Evolutionary conservation across 225 moss, liverwort and hornwort species (phyloP).

Genomic region (Lunularia cruciata): DNA sequence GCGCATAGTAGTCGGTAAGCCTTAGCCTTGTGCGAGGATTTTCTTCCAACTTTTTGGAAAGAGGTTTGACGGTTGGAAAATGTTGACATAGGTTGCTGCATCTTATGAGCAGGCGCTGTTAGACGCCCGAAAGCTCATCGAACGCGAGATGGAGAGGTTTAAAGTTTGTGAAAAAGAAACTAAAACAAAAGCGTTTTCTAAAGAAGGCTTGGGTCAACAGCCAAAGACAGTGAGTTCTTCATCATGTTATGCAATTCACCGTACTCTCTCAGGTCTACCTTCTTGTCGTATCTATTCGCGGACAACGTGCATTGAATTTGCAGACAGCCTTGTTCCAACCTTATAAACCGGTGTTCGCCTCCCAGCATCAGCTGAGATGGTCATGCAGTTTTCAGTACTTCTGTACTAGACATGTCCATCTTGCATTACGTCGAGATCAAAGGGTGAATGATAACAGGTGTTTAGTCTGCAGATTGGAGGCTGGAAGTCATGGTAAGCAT

Average conservation of each 20-base stretch:
- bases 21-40: no score
- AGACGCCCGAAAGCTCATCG: constrained; percentile 98
- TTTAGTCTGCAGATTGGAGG: constrained; percentile 18
- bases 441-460: constrained; percentile 5
- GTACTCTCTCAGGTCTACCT: not conserved
- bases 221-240: constrained; percentile 89
- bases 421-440: constrained; percentile 13
- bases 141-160: constrained; percentile 99
- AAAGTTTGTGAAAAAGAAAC: constrained; percentile 99
- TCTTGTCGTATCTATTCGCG: not conserved
- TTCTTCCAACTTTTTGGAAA: not conserved
- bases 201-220: constrained; percentile 95
- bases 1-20: no score
- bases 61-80: constrained; percentile 39
- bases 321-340: not conserved
- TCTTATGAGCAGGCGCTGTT: constrained; percentile 85
- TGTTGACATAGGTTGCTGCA: constrained; percentile 64
- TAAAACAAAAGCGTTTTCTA: constrained; percentile 98
- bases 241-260: constrained; percentile 17
- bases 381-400: not conserved
- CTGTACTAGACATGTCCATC: not conserved
- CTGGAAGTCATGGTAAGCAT: constrained; percentile 15
- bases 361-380: not conserved
- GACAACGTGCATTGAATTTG: not conserved
- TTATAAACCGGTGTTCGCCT: not conserved